Percentiles rank a stretch among this genome's conserved stretches.
phyloP scores from a whole-genome alignment of 768 basidiomycete species.

The Hericium alpestre region DNA sequence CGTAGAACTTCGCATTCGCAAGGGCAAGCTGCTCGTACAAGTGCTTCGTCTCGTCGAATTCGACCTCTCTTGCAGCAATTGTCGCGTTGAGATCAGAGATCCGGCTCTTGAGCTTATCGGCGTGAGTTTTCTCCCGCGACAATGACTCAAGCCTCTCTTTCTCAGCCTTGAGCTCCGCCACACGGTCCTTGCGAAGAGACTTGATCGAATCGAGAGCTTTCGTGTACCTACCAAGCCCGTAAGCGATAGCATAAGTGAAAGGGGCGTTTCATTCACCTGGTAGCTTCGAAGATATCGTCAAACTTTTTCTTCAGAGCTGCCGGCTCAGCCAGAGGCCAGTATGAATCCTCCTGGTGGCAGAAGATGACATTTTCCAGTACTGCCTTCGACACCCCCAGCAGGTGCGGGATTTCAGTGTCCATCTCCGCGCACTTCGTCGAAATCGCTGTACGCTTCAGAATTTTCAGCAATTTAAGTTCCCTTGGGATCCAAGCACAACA shows the following conservation, averaged over 20 bases:
- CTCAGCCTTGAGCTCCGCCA: constrained; percentile 86
- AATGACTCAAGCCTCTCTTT: constrained; percentile 75
- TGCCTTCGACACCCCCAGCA: constrained; percentile 94
- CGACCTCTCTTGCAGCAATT: constrained; percentile 61
- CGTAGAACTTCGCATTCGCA: constrained; percentile 71
- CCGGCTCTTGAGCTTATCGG: constrained; percentile 70
- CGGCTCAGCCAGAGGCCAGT: constrained; percentile 93
- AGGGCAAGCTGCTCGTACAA: constrained; percentile 54
- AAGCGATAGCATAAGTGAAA: background rate
- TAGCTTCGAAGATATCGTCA: constrained; percentile 98
- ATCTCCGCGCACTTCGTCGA: constrained; percentile 98
- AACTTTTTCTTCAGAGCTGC: constrained; percentile 94
- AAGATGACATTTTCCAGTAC: constrained; percentile 99
- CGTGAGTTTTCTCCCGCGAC: constrained; percentile 71
- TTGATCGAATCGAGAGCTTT: constrained; percentile 95
- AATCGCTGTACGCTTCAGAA: constrained; percentile 64
- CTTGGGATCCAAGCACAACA: constrained; percentile 12
- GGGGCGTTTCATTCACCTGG: constrained; percentile 44
- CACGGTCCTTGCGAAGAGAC: constrained; percentile 77
- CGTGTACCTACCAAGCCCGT: constrained; percentile 58
- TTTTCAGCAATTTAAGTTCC: background rate
- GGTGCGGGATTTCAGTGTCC: constrained; percentile 85
- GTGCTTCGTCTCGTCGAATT: constrained; percentile 61
- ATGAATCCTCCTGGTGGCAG: constrained; percentile 98
- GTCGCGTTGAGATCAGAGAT: constrained; percentile 47